Evolutionary conservation across 2,329 filamentous ascomycete genomes (phyloP).

Genomic region (Cephalotrichum gorgonifer): DNA sequence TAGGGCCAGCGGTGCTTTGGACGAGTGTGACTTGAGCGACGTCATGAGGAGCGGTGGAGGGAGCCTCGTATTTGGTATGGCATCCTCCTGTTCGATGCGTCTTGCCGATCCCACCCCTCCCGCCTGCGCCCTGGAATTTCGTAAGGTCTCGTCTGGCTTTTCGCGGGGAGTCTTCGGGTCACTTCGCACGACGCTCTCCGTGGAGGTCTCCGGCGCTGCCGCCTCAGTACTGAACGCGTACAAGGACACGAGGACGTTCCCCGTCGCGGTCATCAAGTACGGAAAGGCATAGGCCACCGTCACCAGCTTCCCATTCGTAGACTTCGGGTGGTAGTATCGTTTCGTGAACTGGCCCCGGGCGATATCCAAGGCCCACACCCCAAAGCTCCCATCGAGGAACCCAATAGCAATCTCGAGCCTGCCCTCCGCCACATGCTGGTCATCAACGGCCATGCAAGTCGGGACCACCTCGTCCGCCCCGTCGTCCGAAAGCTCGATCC

Average conservation of each 20-base stretch:
- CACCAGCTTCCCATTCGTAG: conserved; percentile 54
- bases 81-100: background rate
- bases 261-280: conserved; percentile 70
- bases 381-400: conserved; percentile 62
- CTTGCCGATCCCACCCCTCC: conserved; percentile 1
- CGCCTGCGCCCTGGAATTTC: background rate
- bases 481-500: conserved; percentile 21
- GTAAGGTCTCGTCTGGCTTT: background rate
- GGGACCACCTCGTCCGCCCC: conserved; percentile 27
- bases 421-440: conserved; percentile 28
- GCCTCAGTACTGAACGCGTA: conserved; percentile 46
- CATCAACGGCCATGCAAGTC: conserved; percentile 57
- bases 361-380: conserved; percentile 53
- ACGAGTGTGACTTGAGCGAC: conserved; percentile 71
- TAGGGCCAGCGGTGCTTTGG: conserved; percentile 68
- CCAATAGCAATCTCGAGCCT: conserved; percentile 55
- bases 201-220: background rate
- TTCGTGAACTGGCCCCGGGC: conserved; percentile 29
- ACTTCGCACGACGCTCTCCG: background rate
- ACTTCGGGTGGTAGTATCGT: conserved; percentile 50
- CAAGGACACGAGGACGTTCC: conserved; percentile 62
- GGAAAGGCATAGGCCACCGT: conserved; percentile 64
- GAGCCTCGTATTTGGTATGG: conserved; percentile 8
- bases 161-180: background rate
- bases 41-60: conserved; percentile 45